Percentiles rank a stretch among this genome's conserved stretches.
These are phyloP conservation scores for Ambispora gerdemannii DNA, from an alignment of 192 early-diverging fungal genomes.

Conservation along the genomic window DNA sequence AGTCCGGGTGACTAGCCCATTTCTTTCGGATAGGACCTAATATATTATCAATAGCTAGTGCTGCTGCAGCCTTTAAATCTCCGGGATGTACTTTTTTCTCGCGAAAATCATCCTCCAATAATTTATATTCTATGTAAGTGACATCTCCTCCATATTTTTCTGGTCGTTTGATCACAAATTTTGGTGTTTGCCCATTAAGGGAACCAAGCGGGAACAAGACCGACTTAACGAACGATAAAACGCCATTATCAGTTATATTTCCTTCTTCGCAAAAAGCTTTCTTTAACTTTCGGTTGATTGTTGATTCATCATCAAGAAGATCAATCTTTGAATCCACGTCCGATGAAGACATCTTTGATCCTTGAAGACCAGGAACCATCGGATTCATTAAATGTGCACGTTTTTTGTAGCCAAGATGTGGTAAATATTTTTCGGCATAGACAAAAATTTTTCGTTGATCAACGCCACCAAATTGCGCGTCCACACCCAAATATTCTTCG, in stretches of 20 bases:
- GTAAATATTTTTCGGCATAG: conserved; percentile 94
- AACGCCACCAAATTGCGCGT: conserved; percentile 95
- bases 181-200: conserved; percentile 54
- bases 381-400: conserved; percentile 96
- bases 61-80: conserved; percentile 87
- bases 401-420: conserved; percentile 92
- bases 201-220: conserved; percentile 87
- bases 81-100: conserved; percentile 88
- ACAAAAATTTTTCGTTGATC: conserved; percentile 99
- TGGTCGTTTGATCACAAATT: conserved; percentile 68
- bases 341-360: conserved; percentile 94
- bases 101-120: conserved; percentile 80
- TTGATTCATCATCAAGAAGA: conserved; percentile 79
- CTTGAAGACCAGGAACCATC: conserved; percentile 94
- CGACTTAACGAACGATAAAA: conserved; percentile 83
- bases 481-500: conserved; percentile 93
- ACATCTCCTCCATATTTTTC: conserved; percentile 93
- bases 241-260: conserved; percentile 87
- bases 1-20: conserved; percentile 64
- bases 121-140: conserved; percentile 64
- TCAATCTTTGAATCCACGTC: conserved; percentile 98
- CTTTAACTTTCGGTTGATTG: conserved; percentile 81
- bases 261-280: conserved; percentile 98
- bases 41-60: conserved; percentile 78
- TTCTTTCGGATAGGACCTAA: conserved; percentile 84